These are phyloP conservation scores for Drechmeria coniospora DNA, from an alignment of 2,329 filamentous ascomycete genomes.

Conservation along the genomic window DNA sequence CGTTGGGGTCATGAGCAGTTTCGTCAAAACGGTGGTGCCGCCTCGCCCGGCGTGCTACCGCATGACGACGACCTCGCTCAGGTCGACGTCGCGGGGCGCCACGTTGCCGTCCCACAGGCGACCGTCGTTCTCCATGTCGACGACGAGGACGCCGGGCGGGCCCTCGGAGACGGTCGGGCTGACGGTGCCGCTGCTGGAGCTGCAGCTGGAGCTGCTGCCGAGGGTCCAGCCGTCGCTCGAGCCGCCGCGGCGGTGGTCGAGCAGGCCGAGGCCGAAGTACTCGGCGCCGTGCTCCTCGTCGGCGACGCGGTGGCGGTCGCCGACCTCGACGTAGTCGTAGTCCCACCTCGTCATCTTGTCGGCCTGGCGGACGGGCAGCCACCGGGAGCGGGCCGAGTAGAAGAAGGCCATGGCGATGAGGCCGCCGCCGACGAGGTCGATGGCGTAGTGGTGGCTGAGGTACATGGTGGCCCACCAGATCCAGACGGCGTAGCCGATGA, in stretches of 20 bases:
- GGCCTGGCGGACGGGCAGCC: conserved; percentile 64
- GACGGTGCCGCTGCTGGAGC: conserved; percentile 31
- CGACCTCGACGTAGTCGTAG: conserved; percentile 83
- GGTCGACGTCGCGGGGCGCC: conserved; percentile 25
- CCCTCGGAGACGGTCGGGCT: conserved; percentile 34
- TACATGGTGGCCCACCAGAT: conserved; percentile 99
- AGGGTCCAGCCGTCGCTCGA: conserved; percentile 84
- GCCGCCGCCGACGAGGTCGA: conserved; percentile 79
- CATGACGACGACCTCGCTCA: conserved; percentile 29
- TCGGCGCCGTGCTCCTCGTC: conserved; percentile 33
- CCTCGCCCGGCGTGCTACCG: conserved; percentile 12
- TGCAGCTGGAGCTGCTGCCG: conserved; percentile 59
- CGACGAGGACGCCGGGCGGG: conserved; percentile 16
- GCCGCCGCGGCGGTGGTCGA: conserved; percentile 25
- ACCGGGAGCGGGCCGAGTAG: conserved; percentile 67
- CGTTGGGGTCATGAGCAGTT: conserved; percentile 13
- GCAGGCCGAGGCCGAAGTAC: conserved; percentile 30
- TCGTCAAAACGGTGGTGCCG: conserved; percentile 11
- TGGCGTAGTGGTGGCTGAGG: conserved; percentile 89
- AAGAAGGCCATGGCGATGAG: conserved; percentile 64
- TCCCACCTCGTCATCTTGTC: conserved; percentile 88
- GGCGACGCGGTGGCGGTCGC: conserved; percentile 35
- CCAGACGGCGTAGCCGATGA: conserved; percentile 77
- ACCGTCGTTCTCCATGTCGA: conserved; percentile 21
- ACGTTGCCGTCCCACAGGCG: conserved; percentile 22